Conservation (phyloP, 805 yeast genomes). For the Metschnikowia koreensis region DNA sequence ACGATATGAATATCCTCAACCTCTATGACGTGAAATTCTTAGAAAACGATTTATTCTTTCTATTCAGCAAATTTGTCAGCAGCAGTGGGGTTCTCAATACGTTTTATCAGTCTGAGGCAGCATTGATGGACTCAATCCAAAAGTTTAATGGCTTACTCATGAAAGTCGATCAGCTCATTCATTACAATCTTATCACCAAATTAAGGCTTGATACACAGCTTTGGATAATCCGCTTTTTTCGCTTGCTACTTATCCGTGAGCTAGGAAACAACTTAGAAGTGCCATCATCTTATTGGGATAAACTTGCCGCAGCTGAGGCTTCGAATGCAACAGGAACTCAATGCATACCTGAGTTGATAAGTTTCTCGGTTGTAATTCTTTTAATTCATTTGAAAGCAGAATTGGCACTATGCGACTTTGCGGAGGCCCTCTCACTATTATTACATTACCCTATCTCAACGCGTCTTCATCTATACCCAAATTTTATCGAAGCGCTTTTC, state of each 20-base stretch:
- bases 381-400: constrained; percentile 45
- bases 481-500: constrained; percentile 28
- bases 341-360: constrained; percentile 36
- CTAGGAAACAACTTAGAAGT: constrained; percentile 38
- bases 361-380: constrained; percentile 42
- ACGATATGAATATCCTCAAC: constrained; percentile 35
- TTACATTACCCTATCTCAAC: constrained; percentile 48
- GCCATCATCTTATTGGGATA: constrained; percentile 49
- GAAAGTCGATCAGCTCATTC: constrained; percentile 49
- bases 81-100: constrained; percentile 36
- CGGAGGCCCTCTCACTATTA: constrained; percentile 48
- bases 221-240: constrained; percentile 53
- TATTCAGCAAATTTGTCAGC: constrained; percentile 43
- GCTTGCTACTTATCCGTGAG: constrained; percentile 48
- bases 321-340: constrained; percentile 9
- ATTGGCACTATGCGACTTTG: constrained; percentile 48
- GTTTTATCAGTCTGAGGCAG: constrained; percentile 39
- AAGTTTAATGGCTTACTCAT: constrained; percentile 47
- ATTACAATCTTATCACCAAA: constrained; percentile 43
- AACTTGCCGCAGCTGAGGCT: constrained; percentile 32
- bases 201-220: constrained; percentile 49
- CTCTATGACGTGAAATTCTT: constrained; percentile 40
- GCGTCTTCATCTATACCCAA: constrained; percentile 12
- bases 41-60: constrained; percentile 42
- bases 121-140: constrained; percentile 46